Evolutionary conservation across 2,329 filamentous ascomycete species (phyloP), one percentile per base, ranked within the genome.

Genomic region (Botrytis byssoidea): DNA sequence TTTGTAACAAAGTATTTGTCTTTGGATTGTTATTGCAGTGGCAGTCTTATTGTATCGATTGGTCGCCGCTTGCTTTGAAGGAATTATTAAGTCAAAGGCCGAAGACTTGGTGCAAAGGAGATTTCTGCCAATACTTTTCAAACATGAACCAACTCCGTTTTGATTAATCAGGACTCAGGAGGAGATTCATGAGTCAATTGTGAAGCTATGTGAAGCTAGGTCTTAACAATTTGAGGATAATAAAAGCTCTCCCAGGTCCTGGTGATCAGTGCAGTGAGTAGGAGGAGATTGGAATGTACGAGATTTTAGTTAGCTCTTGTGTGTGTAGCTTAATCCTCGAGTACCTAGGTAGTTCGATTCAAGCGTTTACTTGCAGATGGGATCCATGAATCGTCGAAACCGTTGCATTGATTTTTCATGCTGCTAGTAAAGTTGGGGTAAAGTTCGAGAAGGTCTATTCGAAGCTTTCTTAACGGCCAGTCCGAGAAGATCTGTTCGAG

Each of bases 301-400:
- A 42, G 25, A 20, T 51, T n/a, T 20, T 18, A 40, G n/a, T 20
- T 18, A 40, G n/a, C 59, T 61, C 32, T 22, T 42, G 22, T n/a
- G 60, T 42, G 22, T n/a, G 60, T 10, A 64, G 25, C 25, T 18
- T 20, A 3, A 25, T 42, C 9, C 40, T 42, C 40, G 37, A 40
- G 37, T 37, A 37, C 0, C 12, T 42, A 42, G 14, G 40, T 44
- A 42, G 37, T 37, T 42, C n/a, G 51, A 29, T 29, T 42, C 60
- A n/a, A 42, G 22, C 16, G 35, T 42, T n/a, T 37, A 61, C 16
- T 61, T 29, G 25, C 63, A 66, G 6, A 44, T 25, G 7, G 10
- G 29, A 48, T 48, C 29, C 64, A 37, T 37, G 64, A 67, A 51
- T 67, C 32, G 46, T 51, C 29, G 65, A 55, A 68, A 68, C 65